Evolutionary conservation across 2,329 filamentous ascomycete genomes (phyloP).

Genomic region (Phialophora expanda): DNA sequence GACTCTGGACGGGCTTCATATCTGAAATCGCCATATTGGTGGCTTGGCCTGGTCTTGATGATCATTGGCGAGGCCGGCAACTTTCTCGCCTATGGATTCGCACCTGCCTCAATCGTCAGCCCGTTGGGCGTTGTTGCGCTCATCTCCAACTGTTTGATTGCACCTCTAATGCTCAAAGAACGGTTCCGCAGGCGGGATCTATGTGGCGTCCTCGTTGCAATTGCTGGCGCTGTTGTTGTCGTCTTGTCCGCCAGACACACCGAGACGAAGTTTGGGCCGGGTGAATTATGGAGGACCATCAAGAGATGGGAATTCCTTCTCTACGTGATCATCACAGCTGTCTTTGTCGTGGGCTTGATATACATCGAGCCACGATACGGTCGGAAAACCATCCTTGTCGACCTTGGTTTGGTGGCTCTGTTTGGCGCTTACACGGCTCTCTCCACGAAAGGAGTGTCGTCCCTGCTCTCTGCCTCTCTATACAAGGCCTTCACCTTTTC

Average conservation of each 20-base stretch:
- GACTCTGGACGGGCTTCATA: slow-evolving; percentile 69
- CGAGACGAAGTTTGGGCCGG: slow-evolving; percentile 87
- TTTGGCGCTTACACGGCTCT: slow-evolving; percentile 98
- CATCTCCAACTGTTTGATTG: slow-evolving; percentile 95
- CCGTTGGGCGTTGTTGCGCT: slow-evolving; percentile 95
- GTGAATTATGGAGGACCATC: slow-evolving; percentile 88
- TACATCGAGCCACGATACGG: slow-evolving; percentile 83
- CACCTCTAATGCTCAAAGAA: slow-evolving; percentile 91
- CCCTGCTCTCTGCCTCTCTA: slow-evolving; percentile 87
- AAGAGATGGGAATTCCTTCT: slow-evolving; percentile 87
- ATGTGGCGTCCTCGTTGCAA: slow-evolving; percentile 83
- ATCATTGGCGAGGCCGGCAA: slow-evolving; percentile 92
- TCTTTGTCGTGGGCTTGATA: slow-evolving; percentile 76
- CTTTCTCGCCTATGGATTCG: slow-evolving; percentile 96
- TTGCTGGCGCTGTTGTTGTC: slow-evolving; percentile 86
- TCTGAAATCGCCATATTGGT: slow-evolving; percentile 92
- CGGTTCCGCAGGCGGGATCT: slow-evolving; percentile 82
- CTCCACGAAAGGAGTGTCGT: slow-evolving; percentile 94
- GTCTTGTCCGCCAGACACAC: slow-evolving; percentile 88
- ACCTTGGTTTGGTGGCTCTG: slow-evolving; percentile 87
- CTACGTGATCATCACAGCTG: slow-evolving; percentile 78
- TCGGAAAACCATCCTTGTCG: slow-evolving; percentile 84
- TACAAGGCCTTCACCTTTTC: slow-evolving; percentile 89
- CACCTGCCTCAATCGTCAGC: slow-evolving; percentile 95
- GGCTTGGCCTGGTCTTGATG: slow-evolving; percentile 91